These are phyloP conservation scores for Cokeromyces recurvatus DNA, from an alignment of 371 early-diverging fungal genomes.

Conservation along the genomic window DNA sequence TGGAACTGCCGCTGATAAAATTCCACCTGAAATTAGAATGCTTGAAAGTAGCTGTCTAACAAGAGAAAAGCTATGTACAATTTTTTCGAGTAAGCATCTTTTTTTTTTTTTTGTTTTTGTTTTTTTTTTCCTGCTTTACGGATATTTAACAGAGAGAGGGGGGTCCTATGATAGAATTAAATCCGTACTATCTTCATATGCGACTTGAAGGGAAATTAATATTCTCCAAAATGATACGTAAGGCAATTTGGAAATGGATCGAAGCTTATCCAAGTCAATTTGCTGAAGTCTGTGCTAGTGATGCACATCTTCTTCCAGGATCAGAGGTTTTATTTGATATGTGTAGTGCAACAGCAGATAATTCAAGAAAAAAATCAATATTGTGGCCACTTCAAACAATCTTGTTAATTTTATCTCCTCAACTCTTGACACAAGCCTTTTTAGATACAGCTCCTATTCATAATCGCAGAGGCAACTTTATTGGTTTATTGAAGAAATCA, in stretches of 20 bases:
- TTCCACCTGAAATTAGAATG: slow-evolving; percentile 66
- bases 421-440: slow-evolving; percentile 57
- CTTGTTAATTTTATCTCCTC: slow-evolving; percentile 71
- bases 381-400: slow-evolving; percentile 84
- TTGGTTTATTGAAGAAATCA: slow-evolving; percentile 61
- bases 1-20: slow-evolving; percentile 26
- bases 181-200: slow-evolving; percentile 58
- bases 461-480: slow-evolving; percentile 51
- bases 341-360: slow-evolving; percentile 66
- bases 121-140: background rate
- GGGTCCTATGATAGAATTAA: slow-evolving; percentile 61
- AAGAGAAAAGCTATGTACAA: slow-evolving; percentile 55
- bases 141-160: background rate
- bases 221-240: slow-evolving; percentile 64
- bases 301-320: slow-evolving; percentile 60
- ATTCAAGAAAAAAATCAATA: slow-evolving; percentile 53
- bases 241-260: slow-evolving; percentile 86
- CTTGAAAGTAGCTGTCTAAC: slow-evolving; percentile 74
- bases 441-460: slow-evolving; percentile 26
- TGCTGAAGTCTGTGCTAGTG: slow-evolving; percentile 54
- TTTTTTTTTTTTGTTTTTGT: too few relatives aligned
- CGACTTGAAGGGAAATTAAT: slow-evolving; percentile 60
- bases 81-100: slow-evolving; percentile 67
- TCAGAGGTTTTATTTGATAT: slow-evolving; percentile 75
- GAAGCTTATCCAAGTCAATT: slow-evolving; percentile 71